Evolutionary conservation across 352 stramenopile genomes (phyloP), one percentile per base, ranked within the genome.

Genomic region (Globisporangium cystogenes): DNA sequence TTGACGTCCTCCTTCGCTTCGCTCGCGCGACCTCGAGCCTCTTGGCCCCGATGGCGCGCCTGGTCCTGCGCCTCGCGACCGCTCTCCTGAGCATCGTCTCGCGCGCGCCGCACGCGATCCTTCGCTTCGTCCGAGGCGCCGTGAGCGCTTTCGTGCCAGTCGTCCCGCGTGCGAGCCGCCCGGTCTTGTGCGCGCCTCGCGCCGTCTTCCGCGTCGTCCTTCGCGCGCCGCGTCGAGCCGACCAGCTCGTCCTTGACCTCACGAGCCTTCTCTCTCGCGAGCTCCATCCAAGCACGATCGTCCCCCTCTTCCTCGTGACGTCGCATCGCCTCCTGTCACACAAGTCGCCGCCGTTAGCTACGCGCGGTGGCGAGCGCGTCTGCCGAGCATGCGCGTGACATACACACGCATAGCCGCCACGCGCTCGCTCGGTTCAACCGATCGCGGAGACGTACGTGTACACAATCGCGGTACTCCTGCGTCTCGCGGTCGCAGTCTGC

Each of bases 401-500:
- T n/a, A n/a, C n/a, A n/a, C n/a, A n/a, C n/a, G n/a, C n/a, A n/a
- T n/a, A n/a, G n/a, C n/a, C n/a, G n/a, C n/a, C n/a, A n/a, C n/a
- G n/a, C n/a, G n/a, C n/a, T n/a, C n/a, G n/a, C n/a, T n/a, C n/a
- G n/a, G n/a, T n/a, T n/a, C 15, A 12, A 48, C 14, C 8, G 12
- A 12, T 18, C 14, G 4, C 15, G 14, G 4, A 7, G 21, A 55
- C 36, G 18, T 57, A 85, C 75, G 67, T 84, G 62, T 42, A 93
- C 78, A 55, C 82, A 93, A 33, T 83, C 67, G 21, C 78, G 80
- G 56, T 74, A 93, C 36, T 86, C 73, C 23, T 89, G 59, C 21
- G 76, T 81, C 53, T 92, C 76, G 46, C 80, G 69, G 8, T 92
- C 82, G 67, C 82, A 92, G 31, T 69, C 56, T n/a, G 72, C 57